Evolutionary conservation across 805 yeast genomes (phyloP), one percentile per base, ranked within the genome.

Genomic region (Wickerhamiella azyma): DNA sequence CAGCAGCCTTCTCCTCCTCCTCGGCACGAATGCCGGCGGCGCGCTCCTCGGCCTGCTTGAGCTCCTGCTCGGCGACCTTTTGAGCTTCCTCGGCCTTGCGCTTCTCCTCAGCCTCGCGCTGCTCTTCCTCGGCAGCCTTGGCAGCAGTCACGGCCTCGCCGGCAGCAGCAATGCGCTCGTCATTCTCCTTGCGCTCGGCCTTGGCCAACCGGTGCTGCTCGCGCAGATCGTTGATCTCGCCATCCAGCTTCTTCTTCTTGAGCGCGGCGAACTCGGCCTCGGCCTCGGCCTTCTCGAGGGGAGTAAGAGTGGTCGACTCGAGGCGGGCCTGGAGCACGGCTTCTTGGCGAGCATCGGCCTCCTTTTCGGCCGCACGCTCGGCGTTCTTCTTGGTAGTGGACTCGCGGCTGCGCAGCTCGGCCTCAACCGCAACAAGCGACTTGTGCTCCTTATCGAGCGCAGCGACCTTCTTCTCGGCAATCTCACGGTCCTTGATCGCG

Each of bases 61-160:
- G 39, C 19, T 41, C 36, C 29, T 26, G 16, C 29, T 38, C 44
- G 3, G 30, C 88, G 79, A 57, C 79, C 85, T 52, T 82, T 89
- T 47, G 76, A 70, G 24, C 79, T 38, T 57, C 64, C 48, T 58
- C 50, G 26, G 56, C 56, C 13, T 56, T 60, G 39, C 50, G 52
- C 48, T 45, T 38, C 13, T 49, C 53, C 24, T 37, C 19, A 36
- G 53, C 55, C 29, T 58, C 57, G 43, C 52, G 55, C 19, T 37
- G 37, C 35, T 50, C 53, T 21, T 50, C 50, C 36, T 49, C 48
- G n/a, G 42, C 45, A 37, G 50, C 50, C 43, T 43, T 43, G 38
- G 42, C 48, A 13, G 41, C 49, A n/a, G 39, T 39, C 16, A 35
- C 47, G 38, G 46, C 41, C 47, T 49, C 52, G 45, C 41, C 47